Evolutionary conservation across 2,329 filamentous ascomycete genomes (phyloP).

Genomic region (Aspergillus fumigatiaffinis): DNA sequence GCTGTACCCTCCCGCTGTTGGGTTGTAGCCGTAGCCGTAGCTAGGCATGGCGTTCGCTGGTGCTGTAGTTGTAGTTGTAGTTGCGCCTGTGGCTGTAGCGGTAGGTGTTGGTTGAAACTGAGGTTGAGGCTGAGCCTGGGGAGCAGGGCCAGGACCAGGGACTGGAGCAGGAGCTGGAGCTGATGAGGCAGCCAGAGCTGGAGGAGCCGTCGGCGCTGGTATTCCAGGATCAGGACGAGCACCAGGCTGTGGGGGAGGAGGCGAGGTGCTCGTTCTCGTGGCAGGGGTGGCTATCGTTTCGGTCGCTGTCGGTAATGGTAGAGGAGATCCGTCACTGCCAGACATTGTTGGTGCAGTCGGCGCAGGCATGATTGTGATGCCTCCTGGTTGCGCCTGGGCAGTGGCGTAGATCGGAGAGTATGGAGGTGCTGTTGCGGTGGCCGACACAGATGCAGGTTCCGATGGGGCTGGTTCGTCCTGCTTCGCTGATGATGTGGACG

Average conservation of each 20-base stretch:
- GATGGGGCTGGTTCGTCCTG: not conserved
- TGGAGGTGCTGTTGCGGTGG: constrained; percentile 29
- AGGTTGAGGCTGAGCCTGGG: constrained; percentile 1
- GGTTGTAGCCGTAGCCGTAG: not conserved
- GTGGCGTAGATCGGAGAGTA: constrained; percentile 29
- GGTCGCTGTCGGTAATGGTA: constrained; percentile 17
- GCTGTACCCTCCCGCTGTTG: no score
- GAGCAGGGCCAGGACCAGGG: constrained; percentile 18
- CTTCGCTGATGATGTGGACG: not conserved
- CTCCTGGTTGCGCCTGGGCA: constrained; percentile 11
- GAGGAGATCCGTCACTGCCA: constrained; percentile 2
- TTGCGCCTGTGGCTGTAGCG: constrained; percentile 15
- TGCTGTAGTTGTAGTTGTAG: constrained; percentile 40
- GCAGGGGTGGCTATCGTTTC: constrained; percentile 25
- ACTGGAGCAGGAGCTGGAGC: constrained; percentile 13
- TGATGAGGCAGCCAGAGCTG: constrained; percentile 4
- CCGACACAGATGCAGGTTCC: constrained; percentile 11
- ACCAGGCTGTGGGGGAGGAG: constrained; percentile 41
- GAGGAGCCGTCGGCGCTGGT: not conserved
- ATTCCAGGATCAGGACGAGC: constrained; percentile 16
- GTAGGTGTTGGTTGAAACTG: not conserved
- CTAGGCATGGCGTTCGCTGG: constrained; percentile 24
- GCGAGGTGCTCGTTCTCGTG: constrained; percentile 24
- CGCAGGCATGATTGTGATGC: constrained; percentile 22
- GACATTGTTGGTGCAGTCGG: constrained; percentile 18